Base-by-base conservation (phyloP, 495 filamentous ascomycete genomes). In the Sordaria brevicollis region DNA sequence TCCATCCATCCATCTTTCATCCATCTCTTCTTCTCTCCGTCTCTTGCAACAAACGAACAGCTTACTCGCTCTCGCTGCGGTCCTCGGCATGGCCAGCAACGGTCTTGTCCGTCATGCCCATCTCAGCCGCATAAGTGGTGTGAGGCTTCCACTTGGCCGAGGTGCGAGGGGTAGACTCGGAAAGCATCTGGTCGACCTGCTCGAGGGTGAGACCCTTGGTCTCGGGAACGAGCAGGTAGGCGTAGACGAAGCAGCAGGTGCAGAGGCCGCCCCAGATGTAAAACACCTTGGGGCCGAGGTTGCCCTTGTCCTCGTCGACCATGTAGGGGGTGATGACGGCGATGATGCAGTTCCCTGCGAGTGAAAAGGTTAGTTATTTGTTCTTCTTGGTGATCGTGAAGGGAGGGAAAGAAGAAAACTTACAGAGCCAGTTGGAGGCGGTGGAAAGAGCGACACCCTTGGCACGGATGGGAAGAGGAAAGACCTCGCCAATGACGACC, bases 151-250 rank as follows among this genome's bases (percentile, higher is more conserved):
- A 94, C 73, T 84, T 86, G 76, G 82, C 74, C 65, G 89, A 91
- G 29, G 83, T 89, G n/a, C 88, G 78, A 9, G 92, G 88, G 3
- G 84, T 90, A 4, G 87, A 85, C 83, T 94, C 91, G 76, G 91
- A 89, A 81, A 95, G 84, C 92, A 94, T 93, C 81, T 88, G 86
- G 82, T 94, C 92, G 74, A 96, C 90, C 78, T 96, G 92, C 82
- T 96, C 92, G 39, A 94, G 90, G 9, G 91, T 90, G n/a, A 96
- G 83, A 70, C 91, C 92, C 87, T 93, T 94, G 77, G 91, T 94
- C 85, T 94, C 92, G 41, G 90, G 90, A 65, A 94, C 83, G 43
- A 93, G 85, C 84, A 92, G 89, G 84, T 90, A 94, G 67, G 90
- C 85, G 80, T 88, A 93, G 75, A 91, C 70, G 74, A 92, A 84